These are phyloP conservation scores for Tagetes patula DNA, from an alignment of 129 eudicot species.

Conservation along the genomic window DNA sequence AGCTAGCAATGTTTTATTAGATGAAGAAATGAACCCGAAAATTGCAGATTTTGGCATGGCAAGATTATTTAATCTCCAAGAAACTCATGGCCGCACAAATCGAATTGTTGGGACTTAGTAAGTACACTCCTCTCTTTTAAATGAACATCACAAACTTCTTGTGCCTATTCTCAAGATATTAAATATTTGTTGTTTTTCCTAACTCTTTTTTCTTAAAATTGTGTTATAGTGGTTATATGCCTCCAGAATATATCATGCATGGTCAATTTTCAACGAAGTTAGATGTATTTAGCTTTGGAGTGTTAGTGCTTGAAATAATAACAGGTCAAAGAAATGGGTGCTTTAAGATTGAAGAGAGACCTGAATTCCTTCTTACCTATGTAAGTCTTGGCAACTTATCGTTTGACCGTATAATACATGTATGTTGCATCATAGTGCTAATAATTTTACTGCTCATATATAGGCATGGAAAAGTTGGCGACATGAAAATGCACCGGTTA, in stretches of 20 bases:
- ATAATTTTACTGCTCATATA: constrained; percentile 5
- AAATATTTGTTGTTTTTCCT: background rate
- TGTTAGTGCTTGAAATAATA: constrained; percentile 26
- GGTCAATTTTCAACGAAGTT: constrained; percentile 31
- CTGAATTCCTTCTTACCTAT: constrained; percentile 6
- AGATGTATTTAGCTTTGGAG: constrained; percentile 12
- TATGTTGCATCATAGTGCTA: background rate
- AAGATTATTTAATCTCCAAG: background rate
- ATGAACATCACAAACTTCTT: background rate
- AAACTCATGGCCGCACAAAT: constrained; percentile 22
- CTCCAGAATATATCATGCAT: constrained; percentile 15
- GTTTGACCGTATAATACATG: background rate
- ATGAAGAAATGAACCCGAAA: constrained; percentile 45
- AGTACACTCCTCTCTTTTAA: constrained; percentile 14
- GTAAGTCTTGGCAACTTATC: background rate
- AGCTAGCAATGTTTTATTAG: constrained; percentile 46
- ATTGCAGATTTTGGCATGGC: constrained; percentile 51
- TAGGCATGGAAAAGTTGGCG: constrained; percentile 38
- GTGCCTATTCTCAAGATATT: background rate
- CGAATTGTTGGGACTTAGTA: constrained; percentile 43
- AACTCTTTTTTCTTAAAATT: background rate
- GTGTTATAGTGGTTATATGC: constrained; percentile 18
- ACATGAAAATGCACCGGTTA: constrained; percentile 18
- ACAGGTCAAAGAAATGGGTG: constrained; percentile 10
- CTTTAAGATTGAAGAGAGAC: background rate